Base-by-base conservation (phyloP, 192 early-diverging fungal genomes). In the Backusella australiensis region DNA sequence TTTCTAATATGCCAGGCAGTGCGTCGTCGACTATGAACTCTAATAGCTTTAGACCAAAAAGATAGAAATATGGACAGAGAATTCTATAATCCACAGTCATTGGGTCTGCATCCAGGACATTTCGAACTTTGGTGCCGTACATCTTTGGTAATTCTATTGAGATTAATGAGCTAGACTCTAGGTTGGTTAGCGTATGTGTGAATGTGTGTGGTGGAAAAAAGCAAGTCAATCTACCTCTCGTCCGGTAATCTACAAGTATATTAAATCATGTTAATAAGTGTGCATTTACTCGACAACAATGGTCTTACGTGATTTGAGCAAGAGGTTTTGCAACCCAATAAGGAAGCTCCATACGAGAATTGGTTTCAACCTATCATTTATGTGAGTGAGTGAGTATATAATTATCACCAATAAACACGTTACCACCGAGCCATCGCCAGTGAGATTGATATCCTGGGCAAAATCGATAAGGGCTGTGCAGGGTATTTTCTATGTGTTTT, bases 271-370 rank as follows among this genome's bases (percentile, higher is more conserved):
- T 39, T 39, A 39, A 11, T 1, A 39, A 39, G 38, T n/a, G 34
- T 34, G 34, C 41, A 15, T 32, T 17, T 17, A 21, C n/a, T n/a
- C 8, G 34, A 38, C 42, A 14, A 5, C 15, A 17, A 17, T 15
- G 42, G 42, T 19, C 73, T 63, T 79, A 75, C 74, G 75, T 80
- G 3, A 75, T 46, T 38, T 72, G 35, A 7, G 75, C 77, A 32
- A 86, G 41, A 15, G 76, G 65, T 36, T 81, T 77, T n/a, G 77
- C 81, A 26, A 86, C n/a, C 85, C 85, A 86, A 32, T 77, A 81
- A 8, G 85, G 85, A 19, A 86, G 67, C 42, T 83, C 81, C 29
- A 85, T 29, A 5, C 73, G 78, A n/a, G 81, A 76, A 15, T 73
- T 77, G 21, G 66, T 44, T 14, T 56, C 65, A 2, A 84, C 69